Evolutionary conservation across 2,329 filamentous ascomycete genomes (phyloP).

Genomic region (Penicillium psychrosexuale): DNA sequence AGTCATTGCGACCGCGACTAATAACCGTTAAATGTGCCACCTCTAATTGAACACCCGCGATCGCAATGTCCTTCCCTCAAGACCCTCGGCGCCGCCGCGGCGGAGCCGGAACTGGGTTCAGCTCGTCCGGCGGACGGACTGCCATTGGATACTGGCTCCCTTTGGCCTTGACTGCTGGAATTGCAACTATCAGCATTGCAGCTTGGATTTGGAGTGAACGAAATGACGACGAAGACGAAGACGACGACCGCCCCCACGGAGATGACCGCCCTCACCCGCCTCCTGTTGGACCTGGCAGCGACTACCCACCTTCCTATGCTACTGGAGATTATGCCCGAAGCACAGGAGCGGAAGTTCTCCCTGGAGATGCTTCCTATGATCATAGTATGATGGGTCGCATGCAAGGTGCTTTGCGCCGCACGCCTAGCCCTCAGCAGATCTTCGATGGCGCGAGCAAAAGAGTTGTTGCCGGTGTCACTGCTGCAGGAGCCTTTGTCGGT

Average conservation of each 20-base stretch:
- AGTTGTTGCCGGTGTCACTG: slow-evolving; percentile 76
- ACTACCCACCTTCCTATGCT: slow-evolving; percentile 28
- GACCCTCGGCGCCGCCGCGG: slow-evolving; percentile 39
- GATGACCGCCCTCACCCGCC: slow-evolving; percentile 25
- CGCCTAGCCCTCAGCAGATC: slow-evolving; percentile 83
- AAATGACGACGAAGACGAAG: slow-evolving; percentile 67
- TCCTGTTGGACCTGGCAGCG: slow-evolving; percentile 24
- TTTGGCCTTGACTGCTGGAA: slow-evolving; percentile 77
- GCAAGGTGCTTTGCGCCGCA: slow-evolving; percentile 75
- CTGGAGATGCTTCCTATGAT: slow-evolving; percentile 43
- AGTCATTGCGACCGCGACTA: slow-evolving; percentile 23
- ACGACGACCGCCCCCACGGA: slow-evolving; percentile 53
- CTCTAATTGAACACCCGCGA: slow-evolving; percentile 23
- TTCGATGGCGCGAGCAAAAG: slow-evolving; percentile 79
- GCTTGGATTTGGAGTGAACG: slow-evolving; percentile 95
- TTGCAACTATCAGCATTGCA: slow-evolving; percentile 79
- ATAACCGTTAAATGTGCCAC: slow-evolving; percentile 27
- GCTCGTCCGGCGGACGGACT: slow-evolving; percentile 41
- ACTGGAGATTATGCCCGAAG: slow-evolving; percentile 34
- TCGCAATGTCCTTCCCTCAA: slow-evolving; percentile 42
- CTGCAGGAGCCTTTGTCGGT: slow-evolving; percentile 76
- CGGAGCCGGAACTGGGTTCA: slow-evolving; percentile 41
- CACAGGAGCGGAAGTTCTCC: slow-evolving; percentile 31
- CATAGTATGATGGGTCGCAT: slow-evolving; percentile 70
- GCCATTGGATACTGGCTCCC: slow-evolving; percentile 76